Base-by-base conservation (phyloP, 148 eudicot genomes). In the Fagopyrum esculentum region DNA sequence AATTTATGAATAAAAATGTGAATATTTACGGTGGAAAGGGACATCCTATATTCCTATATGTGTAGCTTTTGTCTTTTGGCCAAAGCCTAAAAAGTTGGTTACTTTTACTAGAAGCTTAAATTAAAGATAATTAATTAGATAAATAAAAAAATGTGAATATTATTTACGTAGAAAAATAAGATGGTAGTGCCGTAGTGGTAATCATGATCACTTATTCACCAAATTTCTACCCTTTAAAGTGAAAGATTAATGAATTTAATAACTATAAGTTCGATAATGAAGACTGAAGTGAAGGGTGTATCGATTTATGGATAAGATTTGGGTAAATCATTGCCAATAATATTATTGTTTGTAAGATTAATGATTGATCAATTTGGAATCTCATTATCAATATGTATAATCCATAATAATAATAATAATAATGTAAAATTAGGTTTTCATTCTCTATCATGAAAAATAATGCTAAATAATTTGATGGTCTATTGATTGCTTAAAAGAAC, bases 31-130 rank as follows among this genome's bases (percentile, higher is more conserved):
- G 40, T 35, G 29, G 1, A 56, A 61, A 26, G 68, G 68, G 44
- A 35, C 44, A 61, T 61, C 68, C 43, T 49, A 6, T 49, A 49
- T 49, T 8, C 12, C 11, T 29, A 26, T 61, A 16, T 22, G 13
- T 26, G 68, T 61, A 61, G 43, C 43, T 26, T 61, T 61, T 22
- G 35, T 60, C 40, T 60, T 60, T 60, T 60, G 66, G 66, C 66
- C 11, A 60, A 56, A 56, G 61, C 3, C 4, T 16, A 55, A 56
- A 56, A 4, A 56, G 61, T 22, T 17, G 64, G 40, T 22, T 30
- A 59, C 64, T 59, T 59, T 63, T 13, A 63, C 44, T 35, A 60
- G 15, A 29, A 60, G 1, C 12, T 56, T 19, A 22, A 9, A 1
- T 57, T n/a, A 6, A 30, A 17, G 35, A 3, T 57, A 6, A 13